Conservation (phyloP, 805 yeast species). For the Wickerhamomyces bovis region DNA sequence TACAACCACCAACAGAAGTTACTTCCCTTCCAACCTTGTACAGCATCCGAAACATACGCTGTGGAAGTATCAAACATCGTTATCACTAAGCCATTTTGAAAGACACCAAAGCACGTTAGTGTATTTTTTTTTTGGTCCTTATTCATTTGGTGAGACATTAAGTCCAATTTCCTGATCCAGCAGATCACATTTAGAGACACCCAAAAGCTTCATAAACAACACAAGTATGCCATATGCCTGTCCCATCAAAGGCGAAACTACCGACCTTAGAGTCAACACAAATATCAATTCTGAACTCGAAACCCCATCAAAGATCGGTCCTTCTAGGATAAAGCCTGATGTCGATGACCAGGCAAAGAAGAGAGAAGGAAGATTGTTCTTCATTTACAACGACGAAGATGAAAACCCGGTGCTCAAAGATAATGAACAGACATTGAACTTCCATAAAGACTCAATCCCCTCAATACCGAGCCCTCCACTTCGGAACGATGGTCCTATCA, state of each 20-base stretch:
- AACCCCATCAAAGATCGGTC: background rate
- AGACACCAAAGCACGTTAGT: too few species aligned
- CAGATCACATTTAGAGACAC: background rate
- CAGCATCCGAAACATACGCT: too few species aligned
- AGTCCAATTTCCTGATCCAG: background rate
- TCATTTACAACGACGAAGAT: conserved; percentile 19
- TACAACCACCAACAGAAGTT: background rate
- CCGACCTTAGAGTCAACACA: conserved; percentile 9
- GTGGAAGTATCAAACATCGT: background rate
- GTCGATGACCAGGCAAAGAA: background rate
- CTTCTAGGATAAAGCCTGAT: background rate
- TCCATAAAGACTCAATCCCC: background rate
- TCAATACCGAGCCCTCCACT: background rate
- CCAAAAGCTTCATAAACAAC: background rate
- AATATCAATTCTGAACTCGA: conserved; percentile 1
- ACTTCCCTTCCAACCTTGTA: background rate
- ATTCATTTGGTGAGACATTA: background rate
- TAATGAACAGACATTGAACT: background rate
- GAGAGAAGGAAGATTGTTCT: background rate
- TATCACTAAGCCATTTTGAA: background rate
- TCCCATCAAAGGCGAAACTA: conserved; percentile 20
- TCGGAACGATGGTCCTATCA: conserved; percentile 1
- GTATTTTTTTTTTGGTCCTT: too few species aligned
- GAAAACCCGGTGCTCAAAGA: conserved; percentile 2
- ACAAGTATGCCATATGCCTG: conserved; percentile 24